These are phyloP conservation scores for Taiozyma sp. DNA, from an alignment of 1,139 yeast species.

Conservation along the genomic window DNA sequence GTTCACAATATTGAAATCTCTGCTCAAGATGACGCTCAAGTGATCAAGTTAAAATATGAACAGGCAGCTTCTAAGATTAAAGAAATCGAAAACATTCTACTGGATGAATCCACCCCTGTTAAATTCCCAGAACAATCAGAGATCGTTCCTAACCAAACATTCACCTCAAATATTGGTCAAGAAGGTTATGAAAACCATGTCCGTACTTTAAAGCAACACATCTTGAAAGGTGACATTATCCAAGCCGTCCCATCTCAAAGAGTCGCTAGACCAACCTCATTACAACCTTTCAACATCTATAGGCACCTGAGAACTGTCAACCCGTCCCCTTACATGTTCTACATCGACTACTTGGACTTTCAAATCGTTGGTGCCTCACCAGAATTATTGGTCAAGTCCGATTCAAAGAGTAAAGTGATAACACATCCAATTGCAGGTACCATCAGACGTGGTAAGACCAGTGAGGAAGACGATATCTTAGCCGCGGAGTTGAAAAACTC, in stretches of 20 bases:
- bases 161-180: constrained; percentile 86
- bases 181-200: constrained; percentile 89
- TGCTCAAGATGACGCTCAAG: constrained; percentile 32
- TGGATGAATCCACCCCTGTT: constrained; percentile 35
- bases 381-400: constrained; percentile 82
- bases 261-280: constrained; percentile 87
- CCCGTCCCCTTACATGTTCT: constrained; percentile 95
- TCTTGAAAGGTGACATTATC: constrained; percentile 85
- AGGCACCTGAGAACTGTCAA: constrained; percentile 92
- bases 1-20: constrained; percentile 65
- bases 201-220: constrained; percentile 65
- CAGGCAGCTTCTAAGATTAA: constrained; percentile 53
- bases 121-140: constrained; percentile 66
- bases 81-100: constrained; percentile 47
- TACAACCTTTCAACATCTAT: constrained; percentile 95
- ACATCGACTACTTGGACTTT: constrained; percentile 85
- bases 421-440: constrained; percentile 99
- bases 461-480: constrained; percentile 83
- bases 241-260: constrained; percentile 98
- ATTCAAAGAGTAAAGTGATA: constrained; percentile 61
- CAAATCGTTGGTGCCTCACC: constrained; percentile 98
- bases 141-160: constrained; percentile 55
- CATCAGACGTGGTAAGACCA: constrained; percentile 79
- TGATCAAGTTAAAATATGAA: constrained; percentile 44
- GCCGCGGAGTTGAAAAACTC: constrained; percentile 75